Evolutionary conservation across 179 eudicot genomes (phyloP), one percentile per base, ranked within the genome.

Genomic region (Camellia oleifera): DNA sequence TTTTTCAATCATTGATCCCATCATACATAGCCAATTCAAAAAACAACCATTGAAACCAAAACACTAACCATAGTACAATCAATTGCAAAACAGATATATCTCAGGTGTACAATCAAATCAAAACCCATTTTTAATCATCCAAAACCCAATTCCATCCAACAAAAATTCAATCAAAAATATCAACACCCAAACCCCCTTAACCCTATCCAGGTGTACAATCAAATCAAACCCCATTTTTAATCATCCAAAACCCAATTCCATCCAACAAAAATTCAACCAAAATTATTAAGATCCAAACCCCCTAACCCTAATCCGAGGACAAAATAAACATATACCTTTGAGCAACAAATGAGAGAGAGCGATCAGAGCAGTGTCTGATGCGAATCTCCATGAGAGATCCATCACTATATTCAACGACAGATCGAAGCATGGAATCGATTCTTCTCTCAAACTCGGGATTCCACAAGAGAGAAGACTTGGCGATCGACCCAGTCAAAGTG

Each of bases 291-390:
- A 77, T 53, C 67, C 32, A 67, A 77, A 69, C 80, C 32, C 32
- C 32, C 32, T 26, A 26, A 26, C 32, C 32, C 32, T 26, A 26
- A 26, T 26, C 32, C 32, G 32, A 26, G 32, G 32, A 26, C 32
- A 26, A 26, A 26, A 26, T 26, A 26, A 26, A 26, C 56, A 73
- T 20, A 20, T 82, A 94, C 99, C 99, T 90, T 82, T 87, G 81
- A 54, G 95, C 92, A 42, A 86, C 90, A 44, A 87, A 81, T 17
- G 84, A 12, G 18, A 96, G 90, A 40, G 94, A 85, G 10, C 78
- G 87, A 87, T 92, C 92, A 48, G 99, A 94, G 82, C 96, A 94
- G 78, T 96, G 99, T 69, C 96, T 83, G 56, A 89, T 90, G 11
- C 98, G 90, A 74, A 96, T 88, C 70, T 84, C 88, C 14, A 72